Evolutionary conservation across 768 basidiomycete genomes (phyloP).

Genomic region (Pleurotus cornucopiae): DNA sequence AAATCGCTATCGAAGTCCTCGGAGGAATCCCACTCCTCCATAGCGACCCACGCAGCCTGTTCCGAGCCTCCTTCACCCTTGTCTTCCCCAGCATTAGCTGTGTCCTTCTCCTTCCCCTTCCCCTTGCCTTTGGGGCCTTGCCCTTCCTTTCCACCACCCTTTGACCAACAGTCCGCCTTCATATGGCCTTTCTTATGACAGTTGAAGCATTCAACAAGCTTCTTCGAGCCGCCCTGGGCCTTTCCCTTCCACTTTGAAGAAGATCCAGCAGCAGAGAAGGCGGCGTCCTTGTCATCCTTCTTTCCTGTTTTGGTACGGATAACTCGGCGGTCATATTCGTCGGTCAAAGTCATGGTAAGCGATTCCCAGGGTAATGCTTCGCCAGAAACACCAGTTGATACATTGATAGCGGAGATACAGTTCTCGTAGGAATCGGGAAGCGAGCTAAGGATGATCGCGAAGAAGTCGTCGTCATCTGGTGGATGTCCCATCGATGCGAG

Average conservation of each 20-base stretch:
- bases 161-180: constrained; percentile 20
- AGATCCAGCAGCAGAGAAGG: neutral
- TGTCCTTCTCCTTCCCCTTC: constrained; percentile 14
- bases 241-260: neutral
- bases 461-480: constrained; percentile 1
- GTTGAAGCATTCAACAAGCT: constrained; percentile 21
- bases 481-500: neutral
- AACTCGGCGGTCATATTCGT: neutral
- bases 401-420: neutral
- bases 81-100: neutral
- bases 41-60: neutral
- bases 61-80: neutral
- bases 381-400: neutral
- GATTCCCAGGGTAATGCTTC: neutral
- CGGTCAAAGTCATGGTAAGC: neutral
- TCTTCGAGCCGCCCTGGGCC: neutral
- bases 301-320: neutral
- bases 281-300: neutral
- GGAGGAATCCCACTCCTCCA: neutral
- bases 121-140: constrained; percentile 21
- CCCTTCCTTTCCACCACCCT: constrained; percentile 30
- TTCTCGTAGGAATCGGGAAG: neutral
- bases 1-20: neutral
- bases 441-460: constrained; percentile 1
- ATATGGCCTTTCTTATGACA: constrained; percentile 28